Evolutionary conservation across 257 asterid genomes (phyloP), one percentile per base, ranked within the genome.

Genomic region (Craterostigma plantagineum): DNA sequence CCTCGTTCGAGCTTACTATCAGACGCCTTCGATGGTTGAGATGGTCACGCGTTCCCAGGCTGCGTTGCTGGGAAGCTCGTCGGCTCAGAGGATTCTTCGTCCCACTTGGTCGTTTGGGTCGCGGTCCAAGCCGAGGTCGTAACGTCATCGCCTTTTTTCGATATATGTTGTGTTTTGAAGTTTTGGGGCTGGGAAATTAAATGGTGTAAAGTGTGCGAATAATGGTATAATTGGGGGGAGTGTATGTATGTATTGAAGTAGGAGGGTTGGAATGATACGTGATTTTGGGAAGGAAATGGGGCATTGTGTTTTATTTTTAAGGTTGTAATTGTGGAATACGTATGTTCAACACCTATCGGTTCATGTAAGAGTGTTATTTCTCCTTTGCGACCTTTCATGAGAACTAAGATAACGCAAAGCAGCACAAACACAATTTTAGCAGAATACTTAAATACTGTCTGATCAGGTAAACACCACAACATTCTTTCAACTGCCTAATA

Each of bases 1-100:
- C 63, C 79, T 79, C 4, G 57, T 80, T 23, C 92, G 68, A 41
- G 60, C 94, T 6, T 90, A n/a, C n/a, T n/a, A 90, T 48, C 95
- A 90, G 59, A 90, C 99, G 12, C 94, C 95, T 0, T 77, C 87
- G 7, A 90, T 90, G 99, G 68, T 59, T 0, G 92, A 90, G 71
- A 90, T 90, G 99, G 77, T 90, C 8, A 83, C 73, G 35, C 90
- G 87, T 27, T 90, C 99, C 39, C 95, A 79, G 56, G 95, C 92
- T 37, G 43, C 75, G 0, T 56, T 68, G 36, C 38, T 66, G 48
- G 79, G 69, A 8, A 66, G 82, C 43, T 76, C 91, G 33, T 72
- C 84, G 4, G 61, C 76, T 15, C 83, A 70, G 51, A 75, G 81
- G 64, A 68, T 62, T 17, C 54, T 72, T 16, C 76, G 73, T 36